Base-by-base conservation (phyloP, 495 filamentous ascomycete genomes). In the Hypoxylon rickii region DNA sequence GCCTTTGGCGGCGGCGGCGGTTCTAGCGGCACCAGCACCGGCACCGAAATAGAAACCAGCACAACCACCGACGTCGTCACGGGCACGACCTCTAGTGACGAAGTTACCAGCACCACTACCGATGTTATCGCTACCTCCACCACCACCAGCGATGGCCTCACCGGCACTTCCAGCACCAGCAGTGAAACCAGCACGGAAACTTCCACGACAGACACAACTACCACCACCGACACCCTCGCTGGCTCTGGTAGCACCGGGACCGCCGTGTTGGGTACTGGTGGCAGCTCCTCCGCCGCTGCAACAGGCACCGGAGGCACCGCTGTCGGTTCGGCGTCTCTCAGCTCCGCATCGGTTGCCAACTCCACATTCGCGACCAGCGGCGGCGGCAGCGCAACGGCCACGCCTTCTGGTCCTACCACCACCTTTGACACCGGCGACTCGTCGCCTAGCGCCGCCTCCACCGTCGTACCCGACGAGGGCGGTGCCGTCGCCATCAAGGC, bases 321-420 rank as follows among this genome's bases (percentile, higher is more conserved):
- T 18, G 56, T 12, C 7, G 43, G 13, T n/a, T 44, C 59, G 3
- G 58, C 18, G 33, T 31, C 58, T 11, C 7, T 45, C 47, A 49
- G 46, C 47, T 56, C 58, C 0, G 43, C 8, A 5, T 33, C 19
- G 0, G 34, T 32, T 1, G 39, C 19, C 20, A 66, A 61, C 43
- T 43, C 42, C 13, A 62, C 58, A 12, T 5, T 36, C 4, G 41
- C 37, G 10, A 63, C 55, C 1, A 51, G 47, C 43, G 22, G 36
- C 15, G 31, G 46, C 20, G 58, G 47, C 8, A 29, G 34, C 3
- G 63, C 66, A 3, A 66, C 63, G 11, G 66, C 59, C 32, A 54
- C 53, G 2, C 66, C 63, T 2, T 50, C 49, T 0, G 66, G 63
- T 31, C 66, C 66, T 2, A 66, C 45, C 22, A 44, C 52, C 29